A percentile compares a stretch with the other conserved stretches of the same genome.
Conservation (phyloP, 2,329 filamentous ascomycete genomes). For the Fusarium vanettenii region DNA sequence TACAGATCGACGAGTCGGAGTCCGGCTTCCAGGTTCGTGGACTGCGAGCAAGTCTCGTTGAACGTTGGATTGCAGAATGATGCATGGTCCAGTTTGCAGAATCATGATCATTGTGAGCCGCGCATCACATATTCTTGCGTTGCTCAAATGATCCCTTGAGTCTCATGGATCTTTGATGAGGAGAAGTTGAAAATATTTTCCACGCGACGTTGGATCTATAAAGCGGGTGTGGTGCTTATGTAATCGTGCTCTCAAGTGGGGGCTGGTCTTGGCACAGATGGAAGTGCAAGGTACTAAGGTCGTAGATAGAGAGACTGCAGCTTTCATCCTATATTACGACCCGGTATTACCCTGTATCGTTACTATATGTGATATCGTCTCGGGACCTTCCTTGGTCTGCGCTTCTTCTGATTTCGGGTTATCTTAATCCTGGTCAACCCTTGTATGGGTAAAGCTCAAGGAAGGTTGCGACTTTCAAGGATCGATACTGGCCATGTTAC, state of each 20-base stretch:
- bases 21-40: slow-evolving; percentile 4
- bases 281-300: not conserved
- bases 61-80: slow-evolving; percentile 6
- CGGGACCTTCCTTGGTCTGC: not conserved
- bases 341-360: not conserved
- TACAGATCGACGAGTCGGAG: slow-evolving; percentile 3
- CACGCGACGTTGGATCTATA: slow-evolving; percentile 13
- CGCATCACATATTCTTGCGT: not conserved
- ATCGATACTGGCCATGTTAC: not conserved
- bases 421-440: not conserved
- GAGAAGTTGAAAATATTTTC: slow-evolving; percentile 26
- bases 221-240: slow-evolving; percentile 30
- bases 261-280: not conserved
- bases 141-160: not conserved
- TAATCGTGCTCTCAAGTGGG: slow-evolving; percentile 18
- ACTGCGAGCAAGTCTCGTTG: not conserved
- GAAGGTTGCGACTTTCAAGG: not conserved
- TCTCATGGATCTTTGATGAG: not conserved
- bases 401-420: not conserved
- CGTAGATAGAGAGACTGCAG: not conserved
- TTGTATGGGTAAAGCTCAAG: not conserved
- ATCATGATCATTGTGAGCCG: not conserved
- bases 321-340: not conserved
- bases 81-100: not conserved
- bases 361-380: not conserved